Conservation (phyloP, 2,329 filamentous ascomycete genomes). For the Alternaria atra region DNA sequence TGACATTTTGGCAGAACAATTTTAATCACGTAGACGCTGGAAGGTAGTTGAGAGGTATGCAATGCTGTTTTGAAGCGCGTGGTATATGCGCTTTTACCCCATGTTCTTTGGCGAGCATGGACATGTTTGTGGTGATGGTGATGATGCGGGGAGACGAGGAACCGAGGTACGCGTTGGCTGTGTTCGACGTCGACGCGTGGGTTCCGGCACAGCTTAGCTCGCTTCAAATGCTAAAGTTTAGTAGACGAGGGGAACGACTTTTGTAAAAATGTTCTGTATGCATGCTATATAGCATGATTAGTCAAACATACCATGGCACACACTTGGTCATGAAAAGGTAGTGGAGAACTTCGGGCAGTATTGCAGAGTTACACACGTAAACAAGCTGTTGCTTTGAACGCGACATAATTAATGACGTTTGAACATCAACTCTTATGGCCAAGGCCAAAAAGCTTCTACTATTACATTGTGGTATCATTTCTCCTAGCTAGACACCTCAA, state of each 20-base stretch:
- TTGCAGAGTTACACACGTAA: background rate
- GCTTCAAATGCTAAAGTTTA: background rate
- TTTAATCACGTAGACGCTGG: background rate
- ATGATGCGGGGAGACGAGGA: constrained; percentile 16
- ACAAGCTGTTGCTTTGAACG: background rate
- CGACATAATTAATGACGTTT: background rate
- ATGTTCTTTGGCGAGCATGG: background rate
- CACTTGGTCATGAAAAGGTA: background rate
- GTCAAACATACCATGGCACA: background rate
- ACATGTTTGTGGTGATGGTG: background rate
- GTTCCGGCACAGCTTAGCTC: background rate
- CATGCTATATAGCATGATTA: no score
- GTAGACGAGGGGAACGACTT: background rate
- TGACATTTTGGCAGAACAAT: background rate
- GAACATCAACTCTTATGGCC: background rate
- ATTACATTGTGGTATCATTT: constrained; percentile 9
- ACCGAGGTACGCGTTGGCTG: constrained; percentile 13
- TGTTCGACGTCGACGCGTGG: constrained; percentile 2
- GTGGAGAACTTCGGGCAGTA: background rate
- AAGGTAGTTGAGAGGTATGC: background rate
- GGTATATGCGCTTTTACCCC: background rate
- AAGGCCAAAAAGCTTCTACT: background rate
- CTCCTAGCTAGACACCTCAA: background rate
- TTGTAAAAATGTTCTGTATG: background rate
- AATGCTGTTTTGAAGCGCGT: background rate